Percentiles rank a stretch among this genome's conserved stretches.
Evolutionary conservation across 306 rosid species (phyloP).

Genomic region (Alnus glutinosa): DNA sequence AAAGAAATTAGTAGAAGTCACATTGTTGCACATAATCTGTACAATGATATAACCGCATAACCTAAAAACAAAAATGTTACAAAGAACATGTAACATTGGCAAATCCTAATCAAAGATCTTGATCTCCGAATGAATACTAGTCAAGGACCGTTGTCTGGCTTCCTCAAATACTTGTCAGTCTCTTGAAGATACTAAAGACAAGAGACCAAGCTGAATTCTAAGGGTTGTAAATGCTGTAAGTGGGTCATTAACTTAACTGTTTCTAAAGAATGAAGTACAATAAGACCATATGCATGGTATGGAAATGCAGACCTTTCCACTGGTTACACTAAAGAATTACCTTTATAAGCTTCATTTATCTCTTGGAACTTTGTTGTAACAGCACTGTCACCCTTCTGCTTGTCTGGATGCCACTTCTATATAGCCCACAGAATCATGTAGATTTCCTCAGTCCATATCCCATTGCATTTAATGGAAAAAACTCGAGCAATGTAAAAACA

Average conservation of each 20-base stretch:
- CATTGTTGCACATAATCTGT: not conserved
- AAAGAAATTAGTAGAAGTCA: constrained; percentile 15
- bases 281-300: constrained; percentile 19
- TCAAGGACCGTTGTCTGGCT: not conserved
- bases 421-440: constrained; percentile 31
- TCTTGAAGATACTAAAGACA: not conserved
- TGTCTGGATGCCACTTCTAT: constrained; percentile 88
- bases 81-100: not conserved
- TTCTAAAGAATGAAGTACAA: constrained; percentile 3
- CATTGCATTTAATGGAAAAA: not conserved
- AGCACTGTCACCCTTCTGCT: constrained; percentile 54
- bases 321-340: constrained; percentile 34
- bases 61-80: not conserved
- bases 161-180: not conserved
- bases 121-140: not conserved
- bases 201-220: not conserved
- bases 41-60: not conserved
- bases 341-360: constrained; percentile 73
- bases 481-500: constrained; percentile 13
- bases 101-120: not conserved
- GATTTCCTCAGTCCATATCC: constrained; percentile 25
- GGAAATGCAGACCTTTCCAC: not conserved
- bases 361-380: constrained; percentile 73
- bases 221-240: constrained; percentile 12
- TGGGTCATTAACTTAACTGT: not conserved